Evolutionary conservation across 352 stramenopile species (phyloP).

Genomic region (Pilasporangium apinafurcum): DNA sequence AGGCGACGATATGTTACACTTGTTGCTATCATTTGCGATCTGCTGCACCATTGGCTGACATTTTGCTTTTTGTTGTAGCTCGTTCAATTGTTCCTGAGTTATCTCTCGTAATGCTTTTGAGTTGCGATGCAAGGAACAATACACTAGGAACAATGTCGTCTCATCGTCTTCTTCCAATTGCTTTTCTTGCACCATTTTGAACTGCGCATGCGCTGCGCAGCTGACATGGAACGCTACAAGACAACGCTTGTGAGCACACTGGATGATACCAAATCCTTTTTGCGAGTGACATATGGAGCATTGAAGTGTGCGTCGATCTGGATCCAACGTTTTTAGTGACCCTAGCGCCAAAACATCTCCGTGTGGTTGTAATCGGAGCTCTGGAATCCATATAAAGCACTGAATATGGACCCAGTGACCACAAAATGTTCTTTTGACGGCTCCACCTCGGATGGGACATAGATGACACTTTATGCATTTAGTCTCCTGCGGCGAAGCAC

Average conservation of each 20-base stretch:
- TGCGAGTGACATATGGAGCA: conserved; percentile 70
- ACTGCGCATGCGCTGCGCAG: conserved; percentile 54
- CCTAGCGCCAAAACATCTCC: conserved; percentile 33
- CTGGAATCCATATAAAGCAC: conserved; percentile 84
- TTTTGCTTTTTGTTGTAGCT: background rate
- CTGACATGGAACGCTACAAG: conserved; percentile 77
- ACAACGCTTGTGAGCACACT: conserved; percentile 72
- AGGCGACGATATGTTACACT: conserved; percentile 26
- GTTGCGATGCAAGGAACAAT: conserved; percentile 54
- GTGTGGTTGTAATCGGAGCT: conserved; percentile 43
- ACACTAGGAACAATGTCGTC: conserved; percentile 60
- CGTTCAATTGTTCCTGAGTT: too few species aligned
- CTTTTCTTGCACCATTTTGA: conserved; percentile 52
- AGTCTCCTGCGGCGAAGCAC: too few species aligned
- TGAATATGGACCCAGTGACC: conserved; percentile 77
- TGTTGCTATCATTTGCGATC: background rate
- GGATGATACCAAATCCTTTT: conserved; percentile 54
- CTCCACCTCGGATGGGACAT: conserved; percentile 56
- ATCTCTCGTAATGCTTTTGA: conserved; percentile 12
- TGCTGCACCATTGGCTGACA: background rate
- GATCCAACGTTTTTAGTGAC: conserved; percentile 35
- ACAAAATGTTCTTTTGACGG: conserved; percentile 57
- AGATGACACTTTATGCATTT: conserved; percentile 46
- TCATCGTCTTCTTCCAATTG: conserved; percentile 20
- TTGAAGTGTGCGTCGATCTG: conserved; percentile 50